Evolutionary conservation across 1,139 yeast genomes (phyloP), one percentile per base, ranked within the genome.

Genomic region (Debaryomyces udenii): DNA sequence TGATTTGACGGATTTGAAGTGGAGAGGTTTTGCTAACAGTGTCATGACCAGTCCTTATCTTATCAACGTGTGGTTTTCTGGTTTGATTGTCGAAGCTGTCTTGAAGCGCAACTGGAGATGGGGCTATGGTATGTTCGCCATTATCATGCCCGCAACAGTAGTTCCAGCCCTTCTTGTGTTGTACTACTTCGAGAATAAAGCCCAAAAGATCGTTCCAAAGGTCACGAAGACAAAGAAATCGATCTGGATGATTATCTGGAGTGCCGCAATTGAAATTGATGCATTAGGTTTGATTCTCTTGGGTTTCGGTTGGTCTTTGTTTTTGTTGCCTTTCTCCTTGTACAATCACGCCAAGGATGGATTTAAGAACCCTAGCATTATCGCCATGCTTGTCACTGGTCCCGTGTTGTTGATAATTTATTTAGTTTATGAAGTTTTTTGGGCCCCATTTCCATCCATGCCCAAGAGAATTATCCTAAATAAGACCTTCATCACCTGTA

Each of bases 121-220:
- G 71, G 71, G 70, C 34, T 66, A 61, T 43, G 71, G 71, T 39
- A 64, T 65, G 70, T 66, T 64, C 48, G 61, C 66, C 17, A 62
- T 66, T 31, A 57, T 66, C 20, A 58, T 62, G 40, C 70, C 70
- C 10, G 68, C 50, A 3, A 52, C 57, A 3, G 42, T 59, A 23
- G 35, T 49, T 10, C 71, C 72, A 16, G 61, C 64, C 2, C 53
- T 65, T 35, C 27, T 40, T 5, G 45, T 62, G 16, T 52, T 67
- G 59, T 42, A 51, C 13, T 56, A 49, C 40, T 47, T 58, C 36
- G 72, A 67, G 35, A 49, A 50, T 30, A 48, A 50, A 30, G 65
- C 66, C 6, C 55, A 53, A 20, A 40, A 41, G 2, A 17, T 30
- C 53, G 28, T 27, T 16, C 9, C 29, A 5, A 22, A 38, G 30